Conservation (phyloP, 768 basidiomycete species). For the Dioszegia hungarica region DNA sequence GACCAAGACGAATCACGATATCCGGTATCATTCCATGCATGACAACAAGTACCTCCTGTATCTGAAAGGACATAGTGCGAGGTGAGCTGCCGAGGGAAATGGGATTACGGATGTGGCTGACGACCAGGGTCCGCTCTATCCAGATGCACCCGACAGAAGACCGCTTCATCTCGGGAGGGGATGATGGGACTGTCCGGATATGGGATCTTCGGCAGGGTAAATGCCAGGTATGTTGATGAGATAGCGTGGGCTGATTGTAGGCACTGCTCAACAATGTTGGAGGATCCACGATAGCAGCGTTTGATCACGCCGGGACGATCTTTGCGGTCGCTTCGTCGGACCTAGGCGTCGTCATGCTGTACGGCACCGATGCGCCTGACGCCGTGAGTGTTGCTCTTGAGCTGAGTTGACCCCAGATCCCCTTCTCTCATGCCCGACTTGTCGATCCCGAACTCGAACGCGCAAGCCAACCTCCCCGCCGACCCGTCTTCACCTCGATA, state of each 20-base stretch:
- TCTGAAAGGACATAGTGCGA: conserved; percentile 87
- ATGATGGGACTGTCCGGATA: conserved; percentile 89
- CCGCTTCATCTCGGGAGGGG: conserved; percentile 88
- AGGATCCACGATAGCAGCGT: conserved; percentile 38
- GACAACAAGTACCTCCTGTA: conserved; percentile 96
- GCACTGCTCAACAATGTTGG: conserved; percentile 41
- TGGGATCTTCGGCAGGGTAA: conserved; percentile 84
- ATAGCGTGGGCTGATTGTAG: conserved; percentile 15
- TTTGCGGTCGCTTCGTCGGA: conserved; percentile 42
- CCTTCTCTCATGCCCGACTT: conserved; percentile 76
- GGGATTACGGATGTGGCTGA: background rate
- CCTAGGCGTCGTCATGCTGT: conserved; percentile 37
- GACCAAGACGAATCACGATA: conserved; percentile 84
- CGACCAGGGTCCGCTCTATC: conserved; percentile 68
- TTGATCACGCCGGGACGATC: conserved; percentile 38
- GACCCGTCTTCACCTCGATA: conserved; percentile 85
- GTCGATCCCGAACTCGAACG: conserved; percentile 71
- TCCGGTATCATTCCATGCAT: conserved; percentile 90
- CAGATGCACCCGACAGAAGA: conserved; percentile 90
- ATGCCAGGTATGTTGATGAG: conserved; percentile 56
- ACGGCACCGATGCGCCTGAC: conserved; percentile 27
- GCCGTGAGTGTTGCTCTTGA: conserved; percentile 21
- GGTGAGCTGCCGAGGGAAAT: conserved; percentile 42
- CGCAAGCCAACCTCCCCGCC: conserved; percentile 77
- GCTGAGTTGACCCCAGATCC: conserved; percentile 53